Evolutionary conservation across 2,329 filamentous ascomycete species (phyloP).

Genomic region (Trichoderma citrinoviride): DNA sequence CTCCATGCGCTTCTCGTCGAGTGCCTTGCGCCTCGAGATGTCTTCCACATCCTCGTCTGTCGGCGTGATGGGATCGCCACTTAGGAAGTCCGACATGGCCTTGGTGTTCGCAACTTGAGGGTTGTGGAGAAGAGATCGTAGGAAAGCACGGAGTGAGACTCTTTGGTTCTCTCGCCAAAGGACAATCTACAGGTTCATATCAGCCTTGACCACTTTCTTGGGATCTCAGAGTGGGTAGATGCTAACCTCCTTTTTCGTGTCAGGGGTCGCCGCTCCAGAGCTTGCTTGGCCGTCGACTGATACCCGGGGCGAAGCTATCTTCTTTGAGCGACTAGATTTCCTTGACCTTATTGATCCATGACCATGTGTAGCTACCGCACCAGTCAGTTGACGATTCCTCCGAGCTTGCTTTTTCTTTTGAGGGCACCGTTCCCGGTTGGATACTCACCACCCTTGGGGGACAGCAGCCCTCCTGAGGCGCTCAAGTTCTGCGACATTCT

Average conservation of each 20-base stretch:
- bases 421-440: neutral
- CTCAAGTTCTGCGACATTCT: conserved; percentile 30
- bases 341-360: conserved; percentile 35
- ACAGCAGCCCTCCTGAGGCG: conserved; percentile 30
- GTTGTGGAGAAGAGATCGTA: conserved; percentile 83
- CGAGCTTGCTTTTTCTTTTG: neutral
- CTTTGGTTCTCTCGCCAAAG: conserved; percentile 87
- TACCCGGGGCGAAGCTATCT: conserved; percentile 31
- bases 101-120: conserved; percentile 78
- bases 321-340: conserved; percentile 32
- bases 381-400: neutral
- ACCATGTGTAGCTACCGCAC: conserved; percentile 17
- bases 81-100: conserved; percentile 82
- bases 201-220: conserved; percentile 23
- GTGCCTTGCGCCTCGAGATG: conserved; percentile 71
- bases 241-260: conserved; percentile 31
- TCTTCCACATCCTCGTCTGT: conserved; percentile 83
- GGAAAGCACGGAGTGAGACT: conserved; percentile 84
- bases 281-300: conserved; percentile 35
- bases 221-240: neutral
- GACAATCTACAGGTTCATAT: conserved; percentile 45
- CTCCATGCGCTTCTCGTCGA: conserved; percentile 85
- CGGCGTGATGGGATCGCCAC: conserved; percentile 65
- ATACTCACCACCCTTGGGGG: conserved; percentile 29
- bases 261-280: conserved; percentile 25